Base-by-base conservation (phyloP, 495 filamentous ascomycete genomes). In the Talaromyces liani region DNA sequence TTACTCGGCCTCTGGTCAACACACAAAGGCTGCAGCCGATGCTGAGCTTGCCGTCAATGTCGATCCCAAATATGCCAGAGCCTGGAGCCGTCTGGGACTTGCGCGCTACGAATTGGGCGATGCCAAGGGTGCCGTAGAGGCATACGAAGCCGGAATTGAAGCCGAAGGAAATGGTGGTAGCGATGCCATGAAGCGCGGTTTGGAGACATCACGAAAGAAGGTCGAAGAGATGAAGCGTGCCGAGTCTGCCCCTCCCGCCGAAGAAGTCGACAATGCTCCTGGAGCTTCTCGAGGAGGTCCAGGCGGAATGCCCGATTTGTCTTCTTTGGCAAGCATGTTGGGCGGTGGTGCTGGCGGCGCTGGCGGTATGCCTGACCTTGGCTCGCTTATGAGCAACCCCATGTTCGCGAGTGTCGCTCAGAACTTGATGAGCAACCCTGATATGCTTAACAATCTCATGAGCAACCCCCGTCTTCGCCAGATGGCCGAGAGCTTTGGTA, bases 341-440 rank as follows among this genome's bases (percentile, higher is more conserved):
- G 85, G 86, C 29, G 84, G 85, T 25, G 85, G 77, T 20, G 84
- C 81, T 22, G 83, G 82, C 24, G 82, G 80, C 14, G 84, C 86
- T 18, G 90, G 92, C 45, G 91, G 91, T 39, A 91, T 93, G 89
- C 92, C 92, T 4, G 93, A 97, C 75, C 71, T 98, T 39, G 74
- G 82, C 63, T 82, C 79, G 61, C 85, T 98, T 70, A 97, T 98
- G 94, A 91, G 76, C 76, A 98, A 98, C 80, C 94, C 94, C 49
- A 97, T 98, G 94, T 93, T 98, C 73, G 80, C 91, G 49, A 88
- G 80, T 78, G 96, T 97, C 91, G 94, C 94, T 25, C 91, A 96
- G 81, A 97, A 91, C 71, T 73, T 98, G 49, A 97, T 97, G 93
- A 89, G 85, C 73, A 97, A 98, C 75, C 94, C 94, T 12, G 88